Evolutionary conservation across 2,329 filamentous ascomycete species (phyloP), one percentile per base, ranked within the genome.

Genomic region (Cladophialophora psammophila): DNA sequence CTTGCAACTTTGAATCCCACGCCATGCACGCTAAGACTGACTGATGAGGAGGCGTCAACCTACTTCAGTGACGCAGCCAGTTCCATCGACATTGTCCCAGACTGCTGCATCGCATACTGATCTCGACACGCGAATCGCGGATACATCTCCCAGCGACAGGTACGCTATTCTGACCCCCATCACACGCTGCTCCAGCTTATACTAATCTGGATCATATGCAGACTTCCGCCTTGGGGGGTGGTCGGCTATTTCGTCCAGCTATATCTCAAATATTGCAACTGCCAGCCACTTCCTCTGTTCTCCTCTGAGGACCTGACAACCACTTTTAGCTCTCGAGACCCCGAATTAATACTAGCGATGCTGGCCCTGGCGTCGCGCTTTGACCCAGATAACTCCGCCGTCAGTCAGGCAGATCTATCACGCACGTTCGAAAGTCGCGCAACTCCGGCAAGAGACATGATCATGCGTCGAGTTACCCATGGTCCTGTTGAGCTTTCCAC

Each of bases 401-500:
- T 32, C 12, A n/a, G 26, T 15, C n/a, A 20, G 5, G 8, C 26
- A 45, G 34, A 53, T 15, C 2, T n/a, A 20, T 8, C 10, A 15
- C 34, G n/a, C 13, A 57, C 7, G 26, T 59, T 12, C 18, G 65
- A 42, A 7, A 42, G 38, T 13, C 52, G 35, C 35, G 56, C 40
- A 10, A 26, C 18, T 26, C 40, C 67, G 67, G 26, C 71, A 73
- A 73, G 78, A 26, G 73, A 73, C 1, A 70, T 80, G 9, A 77
- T 80, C 8, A 80, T 80, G 76, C 76, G 75, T 60, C 75, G 77
- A 53, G 72, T 80, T 5, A 75, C 77, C 10, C 73, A 78, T 60
- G 80, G 79, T 2, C 76, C 77, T 0, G 75, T 81, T 38, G 79
- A 81, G 58, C 75, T 81, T 38, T 81, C 79, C n/a, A 81, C 80